Conservation (phyloP, 169 alveolate genomes). For the Cryptosporidium ubiquitum region DNA sequence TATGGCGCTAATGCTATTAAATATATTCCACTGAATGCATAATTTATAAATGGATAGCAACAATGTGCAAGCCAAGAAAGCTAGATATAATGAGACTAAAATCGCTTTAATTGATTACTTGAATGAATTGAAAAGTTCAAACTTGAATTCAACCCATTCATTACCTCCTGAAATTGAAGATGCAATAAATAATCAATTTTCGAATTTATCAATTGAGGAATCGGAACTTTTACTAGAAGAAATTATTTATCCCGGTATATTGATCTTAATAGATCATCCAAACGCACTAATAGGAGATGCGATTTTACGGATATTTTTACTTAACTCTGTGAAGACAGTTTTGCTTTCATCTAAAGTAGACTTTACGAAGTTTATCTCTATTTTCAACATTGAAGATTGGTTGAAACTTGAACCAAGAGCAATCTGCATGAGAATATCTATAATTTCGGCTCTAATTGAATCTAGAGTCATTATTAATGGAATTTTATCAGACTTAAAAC, state of each 20-base stretch:
- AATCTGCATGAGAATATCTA: conserved; percentile 16
- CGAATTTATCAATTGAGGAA: conserved; percentile 22
- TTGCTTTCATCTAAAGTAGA: conserved; percentile 3
- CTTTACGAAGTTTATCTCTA: background rate
- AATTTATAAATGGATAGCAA: background rate
- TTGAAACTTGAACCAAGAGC: conserved; percentile 30
- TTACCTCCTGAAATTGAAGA: conserved; percentile 47
- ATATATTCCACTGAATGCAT: background rate
- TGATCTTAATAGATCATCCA: conserved; percentile 14
- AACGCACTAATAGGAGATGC: conserved; percentile 46
- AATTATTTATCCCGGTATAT: conserved; percentile 21
- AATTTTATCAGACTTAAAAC: background rate
- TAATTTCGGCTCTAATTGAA: background rate
- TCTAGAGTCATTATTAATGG: background rate
- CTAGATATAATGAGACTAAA: background rate
- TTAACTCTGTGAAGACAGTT: background rate
- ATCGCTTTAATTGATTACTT: conserved; percentile 4
- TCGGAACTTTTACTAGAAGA: background rate
- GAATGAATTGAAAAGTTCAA: background rate
- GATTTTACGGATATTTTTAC: background rate
- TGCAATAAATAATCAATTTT: conserved; percentile 6
- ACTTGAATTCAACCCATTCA: conserved; percentile 21
- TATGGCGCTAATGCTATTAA: background rate
- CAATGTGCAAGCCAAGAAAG: background rate
- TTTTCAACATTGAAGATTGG: conserved; percentile 27